A percentile compares a stretch with the other conserved stretches of the same genome.
Conservation (phyloP, 1,284 basidiomycete species). For the Kalmanozyma brasiliensis region DNA sequence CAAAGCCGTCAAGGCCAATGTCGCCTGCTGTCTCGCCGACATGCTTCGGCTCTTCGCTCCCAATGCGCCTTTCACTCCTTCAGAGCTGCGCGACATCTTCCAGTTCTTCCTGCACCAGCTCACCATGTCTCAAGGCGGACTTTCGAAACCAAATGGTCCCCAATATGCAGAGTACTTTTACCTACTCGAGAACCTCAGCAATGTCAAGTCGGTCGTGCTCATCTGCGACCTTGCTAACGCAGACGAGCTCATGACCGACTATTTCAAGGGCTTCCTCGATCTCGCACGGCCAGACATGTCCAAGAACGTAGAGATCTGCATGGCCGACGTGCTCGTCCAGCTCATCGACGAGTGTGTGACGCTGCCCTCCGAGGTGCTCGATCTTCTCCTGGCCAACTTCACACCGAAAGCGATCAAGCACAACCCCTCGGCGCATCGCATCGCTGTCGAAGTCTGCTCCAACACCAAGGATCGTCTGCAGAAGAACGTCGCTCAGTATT, state of each 20-base stretch:
- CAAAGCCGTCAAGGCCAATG: conserved; percentile 89
- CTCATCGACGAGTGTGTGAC: conserved; percentile 85
- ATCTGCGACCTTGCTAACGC: conserved; percentile 88
- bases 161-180: conserved; percentile 71
- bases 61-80: conserved; percentile 90
- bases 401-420: conserved; percentile 74
- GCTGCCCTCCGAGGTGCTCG: conserved; percentile 81
- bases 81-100: conserved; percentile 74
- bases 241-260: conserved; percentile 84
- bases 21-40: conserved; percentile 94
- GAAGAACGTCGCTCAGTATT: conserved; percentile 80
- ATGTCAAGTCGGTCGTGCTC: conserved; percentile 92
- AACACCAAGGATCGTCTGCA: conserved; percentile 85
- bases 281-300: conserved; percentile 74
- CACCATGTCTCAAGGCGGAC: conserved; percentile 47
- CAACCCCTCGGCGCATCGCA: conserved; percentile 75
- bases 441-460: conserved; percentile 90
- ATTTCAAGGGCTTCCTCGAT: conserved; percentile 84
- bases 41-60: conserved; percentile 92
- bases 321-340: conserved; percentile 87
- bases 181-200: conserved; percentile 88
- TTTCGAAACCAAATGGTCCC: conserved; percentile 51
- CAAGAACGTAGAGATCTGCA: conserved; percentile 87
- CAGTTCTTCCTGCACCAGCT: conserved; percentile 73
- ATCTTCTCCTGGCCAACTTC: conserved; percentile 85